Percentiles rank a stretch among this genome's conserved stretches.
These are phyloP conservation scores for Neurospora sublineolata DNA, from an alignment of 495 filamentous ascomycete species.

Conservation along the genomic window DNA sequence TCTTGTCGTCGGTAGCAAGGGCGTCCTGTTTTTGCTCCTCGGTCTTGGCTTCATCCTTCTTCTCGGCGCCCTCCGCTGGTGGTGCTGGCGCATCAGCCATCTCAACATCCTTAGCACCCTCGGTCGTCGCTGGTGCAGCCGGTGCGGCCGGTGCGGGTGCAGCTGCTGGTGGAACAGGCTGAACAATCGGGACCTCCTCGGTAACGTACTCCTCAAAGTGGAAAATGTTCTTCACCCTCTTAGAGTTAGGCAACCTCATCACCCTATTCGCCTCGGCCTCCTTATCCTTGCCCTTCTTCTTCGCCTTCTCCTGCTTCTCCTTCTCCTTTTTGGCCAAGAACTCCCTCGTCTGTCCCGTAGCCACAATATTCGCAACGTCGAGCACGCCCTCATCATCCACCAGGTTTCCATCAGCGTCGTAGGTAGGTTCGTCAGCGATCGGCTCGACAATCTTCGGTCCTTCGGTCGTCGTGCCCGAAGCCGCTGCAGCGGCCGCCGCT, in stretches of 20 bases:
- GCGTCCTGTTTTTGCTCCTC: background rate
- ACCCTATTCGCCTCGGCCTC: slow-evolving; percentile 50
- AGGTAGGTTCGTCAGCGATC: slow-evolving; percentile 39
- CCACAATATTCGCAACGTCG: slow-evolving; percentile 88
- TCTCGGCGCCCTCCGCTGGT: background rate
- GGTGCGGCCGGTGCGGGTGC: slow-evolving; percentile 2
- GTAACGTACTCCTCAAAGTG: slow-evolving; percentile 69
- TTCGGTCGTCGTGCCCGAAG: slow-evolving; percentile 12
- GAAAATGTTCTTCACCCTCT: slow-evolving; percentile 64
- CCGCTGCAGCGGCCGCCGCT: slow-evolving; percentile 11
- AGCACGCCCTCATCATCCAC: slow-evolving; percentile 71
- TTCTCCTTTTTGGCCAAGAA: slow-evolving; percentile 85
- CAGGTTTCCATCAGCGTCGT: slow-evolving; percentile 33
- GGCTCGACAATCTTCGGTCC: slow-evolving; percentile 24
- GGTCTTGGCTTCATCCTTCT: background rate
- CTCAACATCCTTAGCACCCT: slow-evolving; percentile 17
- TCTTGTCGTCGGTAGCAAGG: background rate
- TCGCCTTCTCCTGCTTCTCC: slow-evolving; percentile 67
- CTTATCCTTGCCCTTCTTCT: slow-evolving; percentile 39
- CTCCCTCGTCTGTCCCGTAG: slow-evolving; percentile 81
- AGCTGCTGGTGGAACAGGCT: slow-evolving; percentile 28
- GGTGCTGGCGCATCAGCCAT: slow-evolving; percentile 9
- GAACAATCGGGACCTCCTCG: slow-evolving; percentile 38
- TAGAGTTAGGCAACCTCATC: slow-evolving; percentile 65
- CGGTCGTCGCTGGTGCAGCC: background rate